phyloP scores from a whole-genome alignment of 2,329 filamentous ascomycete genomes.

The Botrytis elliptica region DNA sequence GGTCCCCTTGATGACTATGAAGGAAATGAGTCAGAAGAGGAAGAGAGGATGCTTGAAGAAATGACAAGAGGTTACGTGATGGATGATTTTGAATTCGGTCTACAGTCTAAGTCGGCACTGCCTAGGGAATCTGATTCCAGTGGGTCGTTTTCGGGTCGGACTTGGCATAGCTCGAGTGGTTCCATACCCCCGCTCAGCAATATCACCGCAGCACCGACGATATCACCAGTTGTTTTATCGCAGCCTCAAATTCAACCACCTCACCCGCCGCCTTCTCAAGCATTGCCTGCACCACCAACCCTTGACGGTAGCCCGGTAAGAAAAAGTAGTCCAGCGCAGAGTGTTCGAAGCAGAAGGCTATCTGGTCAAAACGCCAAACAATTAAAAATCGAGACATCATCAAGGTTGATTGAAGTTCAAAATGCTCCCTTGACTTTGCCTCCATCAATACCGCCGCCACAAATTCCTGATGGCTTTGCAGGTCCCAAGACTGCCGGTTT shows the following conservation, averaged over 20 bases:
- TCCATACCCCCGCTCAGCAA: slow-evolving; percentile 73
- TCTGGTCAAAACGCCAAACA: slow-evolving; percentile 80
- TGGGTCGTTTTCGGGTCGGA: slow-evolving; percentile 65
- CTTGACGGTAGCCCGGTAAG: slow-evolving; percentile 10
- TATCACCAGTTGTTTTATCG: slow-evolving; percentile 34
- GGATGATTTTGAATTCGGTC: slow-evolving; percentile 76
- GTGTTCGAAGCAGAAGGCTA: slow-evolving; percentile 72
- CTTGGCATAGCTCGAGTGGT: slow-evolving; percentile 76
- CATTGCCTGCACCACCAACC: slow-evolving; percentile 43
- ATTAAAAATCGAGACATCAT: slow-evolving; percentile 81
- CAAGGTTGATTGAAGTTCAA: slow-evolving; percentile 25
- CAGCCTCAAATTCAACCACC: slow-evolving; percentile 32
- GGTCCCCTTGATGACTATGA: slow-evolving; percentile 61
- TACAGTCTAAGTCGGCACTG: slow-evolving; percentile 64
- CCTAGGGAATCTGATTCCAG: slow-evolving; percentile 82
- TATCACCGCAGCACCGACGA: slow-evolving; percentile 56
- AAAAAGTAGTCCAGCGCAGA: slow-evolving; percentile 42
- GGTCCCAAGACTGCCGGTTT: slow-evolving; percentile 36
- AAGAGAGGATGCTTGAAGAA: slow-evolving; percentile 77
- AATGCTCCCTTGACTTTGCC: slow-evolving; percentile 28
- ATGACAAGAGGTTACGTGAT: slow-evolving; percentile 82
- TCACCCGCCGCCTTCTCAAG: slow-evolving; percentile 44
- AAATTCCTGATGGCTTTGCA: slow-evolving; percentile 25
- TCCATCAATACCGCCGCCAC: slow-evolving; percentile 35
- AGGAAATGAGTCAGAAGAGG: slow-evolving; percentile 66